Base-by-base conservation (phyloP, 2,329 filamentous ascomycete genomes). In the Dothistroma pini region DNA sequence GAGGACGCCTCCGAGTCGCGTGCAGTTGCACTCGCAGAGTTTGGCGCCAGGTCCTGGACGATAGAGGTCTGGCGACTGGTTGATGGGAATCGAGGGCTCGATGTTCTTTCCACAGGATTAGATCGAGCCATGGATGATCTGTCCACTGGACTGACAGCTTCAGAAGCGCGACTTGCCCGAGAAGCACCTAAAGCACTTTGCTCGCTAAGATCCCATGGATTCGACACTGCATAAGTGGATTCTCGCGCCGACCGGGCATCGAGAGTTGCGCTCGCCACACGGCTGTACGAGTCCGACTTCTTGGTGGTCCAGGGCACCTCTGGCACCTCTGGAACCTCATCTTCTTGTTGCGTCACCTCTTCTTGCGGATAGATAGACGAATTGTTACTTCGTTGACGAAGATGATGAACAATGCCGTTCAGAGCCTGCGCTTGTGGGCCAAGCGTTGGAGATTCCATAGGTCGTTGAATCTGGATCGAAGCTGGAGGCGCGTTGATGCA, bases 341-440 rank as follows among this genome's bases (percentile, higher is more conserved):
- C 66, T 11, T 61, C 57, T 9, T 54, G 78, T 79, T 25, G 76
- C 77, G 59, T 77, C 77, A 29, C 84, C 85, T 75, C 71, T 31
- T 75, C 70, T 11, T 60, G 56, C 5, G 70, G 75, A 58, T 91
- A 91, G 29, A 95, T 81, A 0, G 91, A 96, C 0, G 93, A 97
- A 14, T 86, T 83, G 61, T 88, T 88, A 76, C 93, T 97, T 65
- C 88, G 86, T 35, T 86, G 86, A 55, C 95, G 86, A 47, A 97
- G 78, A 78, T 97, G 95, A 63, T 93, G 72, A 54, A 75, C 68
- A 69, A 75, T 70, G 52, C 69, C 70, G 55, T 88, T 93, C 22
- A 68, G 66, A 41, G 59, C 38, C 78, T 78, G 66, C 38, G 16
- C 80, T 22, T 60, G 80, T 0, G 89, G 88, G 1, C 89, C 89